Evolutionary conservation across 192 early-diverging fungal genomes (phyloP), one percentile per base, ranked within the genome.

Genomic region (Funneliformis mosseae): DNA sequence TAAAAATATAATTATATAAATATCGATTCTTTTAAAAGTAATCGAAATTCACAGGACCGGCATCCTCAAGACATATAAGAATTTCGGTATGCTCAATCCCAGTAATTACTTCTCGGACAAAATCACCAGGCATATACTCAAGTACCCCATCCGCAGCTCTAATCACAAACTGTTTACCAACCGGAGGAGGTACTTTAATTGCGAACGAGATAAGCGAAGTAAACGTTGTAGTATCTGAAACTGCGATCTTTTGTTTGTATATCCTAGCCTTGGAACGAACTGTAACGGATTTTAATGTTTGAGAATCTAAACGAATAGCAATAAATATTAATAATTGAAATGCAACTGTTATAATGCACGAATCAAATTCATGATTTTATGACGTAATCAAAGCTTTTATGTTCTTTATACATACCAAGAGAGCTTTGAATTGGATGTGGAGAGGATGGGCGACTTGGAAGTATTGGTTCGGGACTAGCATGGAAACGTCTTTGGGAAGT

Each of bases 111-210:
- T 67, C 63, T 46, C 60, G 45, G 4, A 68, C 45, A 0, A 78
- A 27, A 39, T 78, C 77, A 10, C 5, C 39, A 8, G 64, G 64
- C 16, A 78, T 67, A 48, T 48, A 78, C 42, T 68, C 77, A 0
- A 78, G 38, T 42, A 45, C 21, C 1, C 27, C 45, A 55, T 78
- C 77, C 25, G 60, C 33, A 11, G 77, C 14, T 48, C 62, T n/a
- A 10, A 78, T 68, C 3, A 78, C 64, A 68, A 78, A 78, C 50
- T 78, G 77, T 48, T 78, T 78, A 4, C 64, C 43, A n/a, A 42
- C 1, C 5, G 77, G 77, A 16, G 77, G 63, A 0, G 27, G 5
- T 2, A 64, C 64, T 42, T 76, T 76, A 21, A 67, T 68, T 1
- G 77, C 77, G 28, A 78, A 68, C 5, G 46, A 6, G 48, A 68